These are phyloP conservation scores for Garcia nutans DNA, from an alignment of 345 rosid species.

Conservation along the genomic window DNA sequence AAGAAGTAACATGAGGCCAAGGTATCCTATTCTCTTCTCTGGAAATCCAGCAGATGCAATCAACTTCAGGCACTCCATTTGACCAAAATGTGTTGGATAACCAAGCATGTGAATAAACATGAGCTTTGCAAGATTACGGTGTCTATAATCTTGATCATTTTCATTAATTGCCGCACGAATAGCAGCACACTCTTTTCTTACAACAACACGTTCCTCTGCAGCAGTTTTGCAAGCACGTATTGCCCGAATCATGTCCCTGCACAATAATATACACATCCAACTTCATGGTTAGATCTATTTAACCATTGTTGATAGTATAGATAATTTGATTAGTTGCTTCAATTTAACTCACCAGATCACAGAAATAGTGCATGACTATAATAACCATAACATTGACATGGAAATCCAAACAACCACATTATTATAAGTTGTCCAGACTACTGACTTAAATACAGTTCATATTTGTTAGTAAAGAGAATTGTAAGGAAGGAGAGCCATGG, in stretches of 20 bases:
- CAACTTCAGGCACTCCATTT: slow-evolving; percentile 96
- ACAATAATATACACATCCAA: slow-evolving; percentile 16
- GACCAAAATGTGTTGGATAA: slow-evolving; percentile 99
- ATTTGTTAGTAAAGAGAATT: background rate
- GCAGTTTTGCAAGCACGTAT: slow-evolving; percentile 99
- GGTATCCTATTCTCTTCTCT: slow-evolving; percentile 98
- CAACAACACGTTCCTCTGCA: slow-evolving; percentile 96
- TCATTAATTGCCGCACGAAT: slow-evolving; percentile 89
- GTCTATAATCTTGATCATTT: slow-evolving; percentile 86
- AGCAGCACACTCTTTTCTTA: slow-evolving; percentile 98
- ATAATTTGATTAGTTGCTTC: background rate
- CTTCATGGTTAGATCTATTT: background rate
- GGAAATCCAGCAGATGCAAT: slow-evolving; percentile 98
- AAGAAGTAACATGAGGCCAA: slow-evolving; percentile 96
- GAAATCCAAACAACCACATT: background rate
- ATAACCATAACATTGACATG: background rate
- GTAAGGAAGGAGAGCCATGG: background rate
- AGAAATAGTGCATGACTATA: background rate
- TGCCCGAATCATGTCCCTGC: slow-evolving; percentile 99
- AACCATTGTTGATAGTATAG: background rate
- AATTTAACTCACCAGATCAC: background rate
- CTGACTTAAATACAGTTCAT: background rate
- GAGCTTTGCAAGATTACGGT: slow-evolving; percentile 95
- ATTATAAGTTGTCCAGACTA: background rate
- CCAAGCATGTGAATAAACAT: slow-evolving; percentile 99